A percentile compares a stretch with the other conserved stretches of the same genome.
These are phyloP conservation scores for Desmodesmus armatus DNA, from an alignment of 139 green algal genomes.

Conservation along the genomic window DNA sequence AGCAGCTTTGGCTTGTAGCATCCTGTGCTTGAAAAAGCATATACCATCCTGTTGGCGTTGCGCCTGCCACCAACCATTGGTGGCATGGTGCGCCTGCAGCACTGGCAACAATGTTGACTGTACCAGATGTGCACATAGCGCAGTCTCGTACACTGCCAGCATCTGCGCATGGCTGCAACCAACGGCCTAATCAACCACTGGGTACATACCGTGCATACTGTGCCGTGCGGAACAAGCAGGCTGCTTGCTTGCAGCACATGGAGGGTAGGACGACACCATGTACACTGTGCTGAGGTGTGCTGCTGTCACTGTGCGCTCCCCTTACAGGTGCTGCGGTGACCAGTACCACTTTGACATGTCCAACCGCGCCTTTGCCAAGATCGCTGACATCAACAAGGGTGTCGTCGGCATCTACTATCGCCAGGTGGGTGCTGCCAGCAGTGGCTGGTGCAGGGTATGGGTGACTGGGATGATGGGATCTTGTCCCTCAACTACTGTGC, in stretches of 20 bases:
- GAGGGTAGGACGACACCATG: no score
- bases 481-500: no score
- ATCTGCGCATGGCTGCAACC: background rate
- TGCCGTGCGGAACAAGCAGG: background rate
- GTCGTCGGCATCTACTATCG: conserved; percentile 36
- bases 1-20: background rate
- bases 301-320: background rate
- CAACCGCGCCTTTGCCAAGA: conserved; percentile 2
- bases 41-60: background rate
- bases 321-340: conserved; percentile 24
- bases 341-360: conserved; percentile 34
- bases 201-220: background rate
- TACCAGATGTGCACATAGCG: background rate
- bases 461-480: no score
- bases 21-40: background rate
- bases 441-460: no score
- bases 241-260: no score
- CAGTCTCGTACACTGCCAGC: no score
- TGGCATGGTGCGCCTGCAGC: background rate
- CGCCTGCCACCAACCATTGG: background rate
- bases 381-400: conserved; percentile 4
- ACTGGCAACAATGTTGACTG: background rate
- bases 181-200: background rate
- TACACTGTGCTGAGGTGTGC: no score
- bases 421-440: no score